Percentiles rank a stretch among this genome's conserved stretches.
Evolutionary conservation across 75 land plant species (phyloP).

Genomic region (Picea glauca): DNA sequence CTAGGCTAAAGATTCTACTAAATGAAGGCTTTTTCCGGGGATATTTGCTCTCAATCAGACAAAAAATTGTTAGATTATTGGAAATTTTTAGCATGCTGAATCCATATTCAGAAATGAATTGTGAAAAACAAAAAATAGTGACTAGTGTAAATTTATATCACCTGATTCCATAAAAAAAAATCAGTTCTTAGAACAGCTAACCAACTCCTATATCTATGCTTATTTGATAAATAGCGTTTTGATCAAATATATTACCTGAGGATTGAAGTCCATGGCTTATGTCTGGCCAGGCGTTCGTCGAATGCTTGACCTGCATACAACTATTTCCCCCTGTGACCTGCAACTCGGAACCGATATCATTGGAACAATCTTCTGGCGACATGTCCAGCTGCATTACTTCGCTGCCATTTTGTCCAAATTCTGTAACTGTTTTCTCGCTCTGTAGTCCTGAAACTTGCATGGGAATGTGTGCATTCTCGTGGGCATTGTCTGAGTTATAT

Average conservation of each 20-base stretch:
- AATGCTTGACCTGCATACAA: background rate
- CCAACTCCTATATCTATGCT: too few species aligned
- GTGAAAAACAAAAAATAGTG: too few species aligned
- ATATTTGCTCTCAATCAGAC: too few species aligned
- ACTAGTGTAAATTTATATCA: too few species aligned
- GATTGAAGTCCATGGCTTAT: slow-evolving; percentile 11
- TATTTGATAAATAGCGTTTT: too few species aligned
- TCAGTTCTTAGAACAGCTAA: too few species aligned
- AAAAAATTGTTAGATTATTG: too few species aligned
- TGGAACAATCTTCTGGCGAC: slow-evolving; percentile 55
- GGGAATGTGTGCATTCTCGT: slow-evolving; percentile 23
- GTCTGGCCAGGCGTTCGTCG: slow-evolving; percentile 12
- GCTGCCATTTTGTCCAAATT: slow-evolving; percentile 21
- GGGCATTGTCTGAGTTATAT: slow-evolving; percentile 13
- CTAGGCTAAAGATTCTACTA: too few species aligned
- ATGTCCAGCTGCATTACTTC: slow-evolving; percentile 62
- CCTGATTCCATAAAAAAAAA: too few species aligned
- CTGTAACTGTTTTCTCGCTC: slow-evolving; percentile 17
- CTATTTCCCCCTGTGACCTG: slow-evolving; percentile 10
- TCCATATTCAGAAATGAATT: too few species aligned
- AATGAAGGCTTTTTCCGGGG: too few species aligned
- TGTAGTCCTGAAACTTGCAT: slow-evolving; percentile 27
- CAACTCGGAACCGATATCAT: slow-evolving; percentile 30
- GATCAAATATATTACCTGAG: background rate
- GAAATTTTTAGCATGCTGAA: too few species aligned